Percentiles rank a stretch among this genome's conserved stretches.
Evolutionary conservation across 129 eudicot genomes (phyloP).

Genomic region (Apium graveolens): DNA sequence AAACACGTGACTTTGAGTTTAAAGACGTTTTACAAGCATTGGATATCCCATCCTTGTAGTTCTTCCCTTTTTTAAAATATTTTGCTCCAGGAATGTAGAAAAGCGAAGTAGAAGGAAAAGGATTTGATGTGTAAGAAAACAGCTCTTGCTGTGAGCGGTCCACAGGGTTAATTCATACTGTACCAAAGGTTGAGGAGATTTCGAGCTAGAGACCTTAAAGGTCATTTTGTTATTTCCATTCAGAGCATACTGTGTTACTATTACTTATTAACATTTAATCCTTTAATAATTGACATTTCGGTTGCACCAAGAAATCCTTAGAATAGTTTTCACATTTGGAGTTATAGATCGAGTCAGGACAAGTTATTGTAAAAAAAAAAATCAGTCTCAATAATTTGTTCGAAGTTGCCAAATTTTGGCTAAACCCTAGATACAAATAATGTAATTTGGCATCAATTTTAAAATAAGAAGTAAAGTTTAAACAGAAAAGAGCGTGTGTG

Average conservation of each 20-base stretch:
- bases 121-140: not conserved
- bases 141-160: not conserved
- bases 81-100: constrained; percentile 10
- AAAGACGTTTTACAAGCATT: constrained; percentile 73
- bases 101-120: constrained; percentile 11
- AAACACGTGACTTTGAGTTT: constrained; percentile 78
- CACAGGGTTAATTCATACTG: not conserved
- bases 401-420: not conserved
- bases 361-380: too few species aligned
- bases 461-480: not conserved
- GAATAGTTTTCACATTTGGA: too few species aligned
- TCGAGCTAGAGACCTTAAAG: not conserved
- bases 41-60: constrained; percentile 68
- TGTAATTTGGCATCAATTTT: not conserved
- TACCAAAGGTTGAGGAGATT: not conserved
- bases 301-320: too few species aligned
- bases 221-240: not conserved
- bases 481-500: not conserved
- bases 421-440: not conserved
- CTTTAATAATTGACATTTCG: too few species aligned
- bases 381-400: not conserved
- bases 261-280: not conserved
- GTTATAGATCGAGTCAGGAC: too few species aligned
- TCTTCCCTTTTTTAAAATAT: not conserved
- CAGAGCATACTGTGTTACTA: not conserved